phyloP scores from a whole-genome alignment of 2,329 filamentous ascomycete genomes.

The Epichloe gansuensis region DNA sequence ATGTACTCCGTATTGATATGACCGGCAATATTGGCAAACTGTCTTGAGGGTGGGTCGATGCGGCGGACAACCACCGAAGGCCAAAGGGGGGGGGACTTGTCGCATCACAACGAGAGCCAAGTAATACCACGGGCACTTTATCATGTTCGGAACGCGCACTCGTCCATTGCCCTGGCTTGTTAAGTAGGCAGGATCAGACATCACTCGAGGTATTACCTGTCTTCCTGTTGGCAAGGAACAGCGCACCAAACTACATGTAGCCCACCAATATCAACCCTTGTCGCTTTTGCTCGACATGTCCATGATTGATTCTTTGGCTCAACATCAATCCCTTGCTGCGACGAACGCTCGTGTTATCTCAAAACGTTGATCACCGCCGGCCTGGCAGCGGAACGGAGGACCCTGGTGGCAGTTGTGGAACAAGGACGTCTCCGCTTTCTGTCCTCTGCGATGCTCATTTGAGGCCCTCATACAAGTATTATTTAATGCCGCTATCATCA shows the following conservation, averaged over 20 bases:
- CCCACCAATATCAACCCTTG: not conserved
- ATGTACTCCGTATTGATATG: too few relatives aligned
- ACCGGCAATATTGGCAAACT: not conserved
- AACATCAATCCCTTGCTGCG: not conserved
- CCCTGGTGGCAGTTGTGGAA: constrained; percentile 2
- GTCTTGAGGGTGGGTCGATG: not conserved
- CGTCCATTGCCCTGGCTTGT: not conserved
- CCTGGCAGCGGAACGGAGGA: constrained; percentile 3
- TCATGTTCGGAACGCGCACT: not conserved
- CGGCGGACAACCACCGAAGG: not conserved
- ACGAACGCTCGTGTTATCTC: not conserved
- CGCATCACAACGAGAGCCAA: not conserved
- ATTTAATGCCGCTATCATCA: too few relatives aligned
- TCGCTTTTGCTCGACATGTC: not conserved
- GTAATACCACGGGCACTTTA: not conserved
- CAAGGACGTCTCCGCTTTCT: constrained; percentile 2
- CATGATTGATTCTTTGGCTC: not conserved
- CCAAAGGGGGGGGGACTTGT: not conserved
- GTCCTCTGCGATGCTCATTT: not conserved
- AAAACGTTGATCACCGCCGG: not conserved
- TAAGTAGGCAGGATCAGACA: not conserved
- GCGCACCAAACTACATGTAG: not conserved
- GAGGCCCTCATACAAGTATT: too few relatives aligned
- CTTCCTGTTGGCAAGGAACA: not conserved
- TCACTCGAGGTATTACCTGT: too few relatives aligned